Evolutionary conservation across 2,329 filamentous ascomycete species (phyloP), one percentile per base, ranked within the genome.

Genomic region (Aspergillus sp.): DNA sequence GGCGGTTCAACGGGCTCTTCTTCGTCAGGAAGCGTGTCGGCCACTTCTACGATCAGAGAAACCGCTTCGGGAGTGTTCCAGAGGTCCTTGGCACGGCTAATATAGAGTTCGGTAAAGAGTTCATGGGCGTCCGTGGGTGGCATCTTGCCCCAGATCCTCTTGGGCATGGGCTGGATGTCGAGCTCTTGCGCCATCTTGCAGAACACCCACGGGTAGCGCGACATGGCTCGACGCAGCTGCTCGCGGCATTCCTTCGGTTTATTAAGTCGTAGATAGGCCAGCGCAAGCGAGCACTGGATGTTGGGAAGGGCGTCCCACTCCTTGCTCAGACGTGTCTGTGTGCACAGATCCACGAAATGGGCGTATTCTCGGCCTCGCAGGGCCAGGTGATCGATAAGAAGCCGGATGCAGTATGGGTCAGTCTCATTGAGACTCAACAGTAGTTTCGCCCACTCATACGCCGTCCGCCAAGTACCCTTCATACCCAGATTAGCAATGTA

Each of bases 391-490:
- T 97, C 94, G 52, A 96, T 86, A 64, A 92, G 84, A 58, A 96
- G 85, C 62, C 88, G 84, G 70, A 96, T 86, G 50, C 87, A 90
- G 70, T 96, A 97, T 0, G 92, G 92, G 71, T 99, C 95, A 3
- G 82, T 79, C 3, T 87, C 87, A 66, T 92, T 86, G 60, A 98
- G 77, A 60, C 88, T 86, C 30, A 96, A 82, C 8, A 97, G 81
- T 5, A 98, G 78, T 77, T 95, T 96, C 6, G 91, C 86, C 93
- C 95, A 99, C 75, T 98, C 95, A 51, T 96, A 87, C 0, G 92
- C 92, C 0, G 95, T 98, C 50, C 92, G 85, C 82, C 92, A 96
- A 1, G 94, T 97, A n/a, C 93, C 92, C 68, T 96, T 94, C 77
- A 92, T 88, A 15, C 92, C 84, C 21, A 99, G 81, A 66, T 91